Conservation (phyloP, 495 filamentous ascomycete species). For the Hypoxylon crocopeplum region DNA sequence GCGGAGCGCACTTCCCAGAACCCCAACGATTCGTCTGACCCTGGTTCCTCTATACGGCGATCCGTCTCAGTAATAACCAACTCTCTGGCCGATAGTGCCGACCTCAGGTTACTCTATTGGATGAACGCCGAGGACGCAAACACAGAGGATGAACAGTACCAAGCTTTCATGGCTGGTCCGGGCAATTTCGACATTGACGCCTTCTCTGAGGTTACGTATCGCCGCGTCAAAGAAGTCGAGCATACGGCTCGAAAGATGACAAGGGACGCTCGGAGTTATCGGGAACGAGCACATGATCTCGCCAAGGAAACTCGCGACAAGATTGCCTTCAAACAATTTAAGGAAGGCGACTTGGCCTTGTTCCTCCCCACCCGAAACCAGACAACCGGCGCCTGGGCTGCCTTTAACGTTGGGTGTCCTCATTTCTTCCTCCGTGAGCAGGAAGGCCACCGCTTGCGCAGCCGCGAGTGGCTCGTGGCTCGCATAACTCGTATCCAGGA, state of each 20-base stretch:
- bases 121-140: slow-evolving; percentile 70
- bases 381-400: slow-evolving; percentile 92
- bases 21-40: slow-evolving; percentile 64
- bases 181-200: slow-evolving; percentile 80
- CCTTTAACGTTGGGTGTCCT: slow-evolving; percentile 95
- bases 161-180: slow-evolving; percentile 71
- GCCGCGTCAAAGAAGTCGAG: slow-evolving; percentile 89
- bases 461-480: slow-evolving; percentile 91
- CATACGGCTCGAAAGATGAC: slow-evolving; percentile 87
- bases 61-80: slow-evolving; percentile 52
- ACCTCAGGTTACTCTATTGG: slow-evolving; percentile 79
- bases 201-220: slow-evolving; percentile 81
- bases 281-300: slow-evolving; percentile 83
- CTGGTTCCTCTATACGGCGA: slow-evolving; percentile 65
- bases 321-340: slow-evolving; percentile 96
- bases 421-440: slow-evolving; percentile 97
- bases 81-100: slow-evolving; percentile 53
- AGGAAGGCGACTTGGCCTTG: slow-evolving; percentile 92
- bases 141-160: slow-evolving; percentile 73
- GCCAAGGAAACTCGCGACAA: slow-evolving; percentile 93
- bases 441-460: slow-evolving; percentile 81
- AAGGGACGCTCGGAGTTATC: slow-evolving; percentile 83
- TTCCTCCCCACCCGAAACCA: slow-evolving; percentile 96
- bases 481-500: slow-evolving; percentile 92
- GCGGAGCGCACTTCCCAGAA: slow-evolving; percentile 60